Percentiles rank a stretch among this genome's conserved stretches.
These are phyloP conservation scores for Pseudozyma thailandica DNA, from an alignment of 1,284 basidiomycete species.

Conservation along the genomic window DNA sequence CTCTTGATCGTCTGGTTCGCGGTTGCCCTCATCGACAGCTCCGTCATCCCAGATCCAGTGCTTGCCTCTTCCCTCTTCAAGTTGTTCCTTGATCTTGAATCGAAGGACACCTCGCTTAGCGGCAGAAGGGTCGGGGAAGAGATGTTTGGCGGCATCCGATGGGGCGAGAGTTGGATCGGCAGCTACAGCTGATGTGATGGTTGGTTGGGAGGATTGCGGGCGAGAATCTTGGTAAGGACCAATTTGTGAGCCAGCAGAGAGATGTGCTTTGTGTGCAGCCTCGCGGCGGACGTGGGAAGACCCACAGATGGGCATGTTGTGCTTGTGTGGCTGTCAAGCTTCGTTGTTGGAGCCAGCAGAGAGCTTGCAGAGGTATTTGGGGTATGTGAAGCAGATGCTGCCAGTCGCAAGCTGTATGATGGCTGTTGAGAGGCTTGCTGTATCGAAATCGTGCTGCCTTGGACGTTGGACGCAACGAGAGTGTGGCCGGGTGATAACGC, in stretches of 20 bases:
- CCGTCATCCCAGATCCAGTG: constrained; percentile 66
- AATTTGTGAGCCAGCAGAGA: constrained; percentile 42
- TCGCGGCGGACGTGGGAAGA: constrained; percentile 29
- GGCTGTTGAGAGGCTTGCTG: too few relatives aligned
- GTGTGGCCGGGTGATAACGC: not conserved
- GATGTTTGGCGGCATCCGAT: constrained; percentile 48
- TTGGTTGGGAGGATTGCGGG: constrained; percentile 47
- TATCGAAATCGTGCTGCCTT: too few relatives aligned
- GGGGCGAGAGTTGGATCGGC: constrained; percentile 54
- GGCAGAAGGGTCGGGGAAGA: constrained; percentile 56
- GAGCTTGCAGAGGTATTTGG: not conserved
- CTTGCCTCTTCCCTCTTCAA: constrained; percentile 58
- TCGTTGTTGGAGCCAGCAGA: not conserved
- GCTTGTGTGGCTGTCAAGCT: not conserved
- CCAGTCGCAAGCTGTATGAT: not conserved
- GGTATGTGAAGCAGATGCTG: not conserved
- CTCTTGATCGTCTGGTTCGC: constrained; percentile 61
- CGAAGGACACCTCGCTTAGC: constrained; percentile 55
- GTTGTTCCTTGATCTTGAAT: constrained; percentile 62
- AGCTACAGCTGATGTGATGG: constrained; percentile 64
- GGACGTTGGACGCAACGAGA: too few relatives aligned
- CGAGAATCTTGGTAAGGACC: constrained; percentile 36
- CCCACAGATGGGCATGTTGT: constrained; percentile 44
- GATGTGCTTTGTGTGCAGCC: constrained; percentile 37
- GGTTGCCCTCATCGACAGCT: constrained; percentile 55